These are phyloP conservation scores for Penicillium sp. DNA, from an alignment of 2,329 filamentous ascomycete genomes.

Conservation along the genomic window DNA sequence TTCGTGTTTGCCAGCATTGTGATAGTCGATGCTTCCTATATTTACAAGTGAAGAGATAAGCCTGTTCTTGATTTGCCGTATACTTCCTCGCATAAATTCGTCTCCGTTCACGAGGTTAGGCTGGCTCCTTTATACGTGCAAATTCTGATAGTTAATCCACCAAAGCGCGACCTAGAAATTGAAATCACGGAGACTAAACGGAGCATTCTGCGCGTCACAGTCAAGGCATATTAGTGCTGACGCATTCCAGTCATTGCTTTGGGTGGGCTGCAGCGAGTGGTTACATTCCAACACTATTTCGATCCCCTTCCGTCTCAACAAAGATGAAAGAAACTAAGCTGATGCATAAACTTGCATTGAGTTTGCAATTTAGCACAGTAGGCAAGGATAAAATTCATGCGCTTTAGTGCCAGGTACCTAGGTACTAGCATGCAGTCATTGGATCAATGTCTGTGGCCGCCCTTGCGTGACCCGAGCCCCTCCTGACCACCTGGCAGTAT, in stretches of 20 bases:
- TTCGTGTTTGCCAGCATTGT: not conserved
- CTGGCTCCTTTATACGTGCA: not conserved
- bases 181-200: not conserved
- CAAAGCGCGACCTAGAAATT: too few relatives aligned
- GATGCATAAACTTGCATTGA: not conserved
- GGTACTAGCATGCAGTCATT: conserved; percentile 2
- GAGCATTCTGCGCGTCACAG: conserved; percentile 1
- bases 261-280: not conserved
- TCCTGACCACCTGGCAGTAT: not conserved
- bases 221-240: not conserved
- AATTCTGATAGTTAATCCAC: not conserved
- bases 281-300: conserved; percentile 8
- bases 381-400: not conserved
- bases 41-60: not conserved
- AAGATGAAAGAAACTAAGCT: not conserved
- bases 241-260: not conserved
- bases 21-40: not conserved
- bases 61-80: not conserved
- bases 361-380: not conserved
- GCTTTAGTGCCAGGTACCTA: conserved; percentile 8
- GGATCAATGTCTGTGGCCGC: not conserved
- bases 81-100: not conserved
- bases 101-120: not conserved
- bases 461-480: not conserved
- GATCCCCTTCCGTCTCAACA: not conserved